Evolutionary conservation across 257 asterid species (phyloP).

Genomic region (Solanum pennellii): DNA sequence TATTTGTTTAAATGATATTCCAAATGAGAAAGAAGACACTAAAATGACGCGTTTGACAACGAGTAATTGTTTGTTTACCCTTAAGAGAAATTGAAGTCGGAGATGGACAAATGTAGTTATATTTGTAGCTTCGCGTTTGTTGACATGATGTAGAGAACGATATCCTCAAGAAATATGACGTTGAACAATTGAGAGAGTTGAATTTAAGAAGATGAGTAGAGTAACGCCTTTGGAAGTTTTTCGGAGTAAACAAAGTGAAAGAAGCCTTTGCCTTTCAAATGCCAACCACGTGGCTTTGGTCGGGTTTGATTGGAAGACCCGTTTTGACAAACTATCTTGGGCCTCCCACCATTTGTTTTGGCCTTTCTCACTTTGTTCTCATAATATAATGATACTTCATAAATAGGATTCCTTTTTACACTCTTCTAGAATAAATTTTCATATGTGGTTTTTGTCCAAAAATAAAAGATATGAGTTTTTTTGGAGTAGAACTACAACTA

Average conservation of each 20-base stretch:
- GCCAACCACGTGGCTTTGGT: neutral
- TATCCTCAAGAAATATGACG: neutral
- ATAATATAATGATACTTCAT: neutral
- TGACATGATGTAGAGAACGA: neutral
- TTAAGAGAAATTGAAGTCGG: neutral
- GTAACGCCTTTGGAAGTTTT: neutral
- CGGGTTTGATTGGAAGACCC: neutral
- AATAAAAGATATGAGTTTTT: neutral
- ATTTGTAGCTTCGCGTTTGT: neutral
- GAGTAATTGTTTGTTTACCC: neutral
- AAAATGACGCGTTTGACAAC: neutral
- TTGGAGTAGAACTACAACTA: neutral
- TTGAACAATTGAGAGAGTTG: neutral
- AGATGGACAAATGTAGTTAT: neutral
- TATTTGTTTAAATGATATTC: neutral
- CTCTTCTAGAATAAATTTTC: neutral
- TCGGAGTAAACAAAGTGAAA: neutral
- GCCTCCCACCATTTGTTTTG: neutral
- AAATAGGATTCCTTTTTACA: neutral
- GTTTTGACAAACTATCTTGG: neutral
- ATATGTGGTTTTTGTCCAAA: neutral
- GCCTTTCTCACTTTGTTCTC: neutral
- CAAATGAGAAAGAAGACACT: neutral
- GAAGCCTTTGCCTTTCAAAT: neutral
- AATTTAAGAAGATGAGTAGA: neutral